These are phyloP conservation scores for Hypoxylon rickii DNA, from an alignment of 495 filamentous ascomycete species.

Conservation along the genomic window DNA sequence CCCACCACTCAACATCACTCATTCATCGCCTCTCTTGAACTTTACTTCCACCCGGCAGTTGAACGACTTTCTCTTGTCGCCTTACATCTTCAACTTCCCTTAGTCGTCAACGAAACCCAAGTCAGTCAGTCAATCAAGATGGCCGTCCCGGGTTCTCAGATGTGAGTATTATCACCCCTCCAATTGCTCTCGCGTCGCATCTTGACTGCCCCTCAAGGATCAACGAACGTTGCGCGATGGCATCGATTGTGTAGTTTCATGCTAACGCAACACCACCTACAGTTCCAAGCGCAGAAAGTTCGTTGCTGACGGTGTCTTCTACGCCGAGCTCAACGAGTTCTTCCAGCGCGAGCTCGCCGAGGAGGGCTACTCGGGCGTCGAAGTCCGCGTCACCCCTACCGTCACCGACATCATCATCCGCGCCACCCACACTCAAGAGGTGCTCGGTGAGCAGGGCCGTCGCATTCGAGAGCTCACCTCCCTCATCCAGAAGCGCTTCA, in stretches of 20 bases:
- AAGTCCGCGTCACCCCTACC: conserved; percentile 99
- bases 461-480: conserved; percentile 99
- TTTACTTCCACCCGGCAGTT: conserved; percentile 24
- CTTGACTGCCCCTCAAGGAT: conserved; percentile 3
- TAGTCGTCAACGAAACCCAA: conserved; percentile 31
- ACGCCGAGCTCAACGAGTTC: conserved; percentile 99
- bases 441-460: conserved; percentile 98
- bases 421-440: conserved; percentile 99
- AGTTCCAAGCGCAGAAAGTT: conserved; percentile 99
- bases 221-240: conserved; percentile 1
- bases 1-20: conserved; percentile 23
- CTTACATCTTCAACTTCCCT: conserved; percentile 27
- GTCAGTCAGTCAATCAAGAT: conserved; percentile 51
- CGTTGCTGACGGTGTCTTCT: conserved; percentile 99
- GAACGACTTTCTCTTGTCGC: conserved; percentile 20
- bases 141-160: conserved; percentile 56
- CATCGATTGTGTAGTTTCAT: background rate
- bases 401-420: conserved; percentile 99
- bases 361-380: conserved; percentile 99
- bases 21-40: conserved; percentile 25
- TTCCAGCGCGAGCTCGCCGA: conserved; percentile 99
- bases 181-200: background rate
- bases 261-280: conserved; percentile 25
- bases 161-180: conserved; percentile 49
- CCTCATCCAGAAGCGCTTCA: conserved; percentile 99